A percentile compares a stretch with the other conserved stretches of the same genome.
Conservation (phyloP, 2,329 filamentous ascomycete genomes). For the Colletotrichum eleusines region DNA sequence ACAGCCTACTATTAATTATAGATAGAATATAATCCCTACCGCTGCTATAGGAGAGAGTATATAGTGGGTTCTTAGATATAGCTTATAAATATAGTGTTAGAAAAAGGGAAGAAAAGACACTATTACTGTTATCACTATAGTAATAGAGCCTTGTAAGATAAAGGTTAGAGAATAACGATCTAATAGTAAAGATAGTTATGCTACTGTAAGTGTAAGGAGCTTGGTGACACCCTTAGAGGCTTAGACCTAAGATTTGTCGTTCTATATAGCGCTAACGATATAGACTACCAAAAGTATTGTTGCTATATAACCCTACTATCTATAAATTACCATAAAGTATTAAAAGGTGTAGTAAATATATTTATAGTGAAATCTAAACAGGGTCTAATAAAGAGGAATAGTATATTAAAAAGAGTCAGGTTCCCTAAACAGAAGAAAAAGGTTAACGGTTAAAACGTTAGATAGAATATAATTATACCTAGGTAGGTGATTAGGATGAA, state of each 20-base stretch:
- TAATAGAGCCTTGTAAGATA: background rate
- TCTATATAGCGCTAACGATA: background rate
- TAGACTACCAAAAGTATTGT: background rate
- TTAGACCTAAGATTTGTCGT: background rate
- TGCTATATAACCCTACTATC: background rate
- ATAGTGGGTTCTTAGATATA: background rate
- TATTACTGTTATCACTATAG: background rate
- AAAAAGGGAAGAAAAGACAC: background rate
- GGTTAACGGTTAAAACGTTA: background rate
- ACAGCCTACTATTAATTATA: background rate
- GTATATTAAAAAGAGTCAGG: no score
- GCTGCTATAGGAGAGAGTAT: background rate
- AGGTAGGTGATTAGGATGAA: background rate
- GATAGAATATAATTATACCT: background rate
- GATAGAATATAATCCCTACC: background rate
- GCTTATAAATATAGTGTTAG: background rate
- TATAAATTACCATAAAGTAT: background rate
- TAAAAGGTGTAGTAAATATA: constrained; percentile 9
- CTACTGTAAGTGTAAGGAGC: background rate
- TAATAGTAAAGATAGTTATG: background rate
- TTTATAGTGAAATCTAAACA: background rate
- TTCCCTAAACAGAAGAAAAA: background rate
- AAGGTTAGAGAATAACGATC: background rate
- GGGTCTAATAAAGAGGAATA: background rate
- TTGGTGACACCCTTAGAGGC: background rate